Evolutionary conservation across 2,329 filamentous ascomycete species (phyloP).

Genomic region (Sphaerostilbella broomeana): DNA sequence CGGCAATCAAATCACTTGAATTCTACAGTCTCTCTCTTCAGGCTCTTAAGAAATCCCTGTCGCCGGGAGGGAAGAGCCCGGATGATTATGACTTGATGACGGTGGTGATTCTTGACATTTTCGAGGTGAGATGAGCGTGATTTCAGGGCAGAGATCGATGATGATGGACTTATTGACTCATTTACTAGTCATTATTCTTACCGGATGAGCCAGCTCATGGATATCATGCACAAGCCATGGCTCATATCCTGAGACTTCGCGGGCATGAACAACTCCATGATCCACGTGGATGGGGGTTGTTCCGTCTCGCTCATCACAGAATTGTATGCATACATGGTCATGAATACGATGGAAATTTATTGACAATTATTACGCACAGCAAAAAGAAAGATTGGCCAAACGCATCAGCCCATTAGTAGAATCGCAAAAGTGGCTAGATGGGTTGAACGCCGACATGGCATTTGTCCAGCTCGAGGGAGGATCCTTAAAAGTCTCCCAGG

Average conservation of each 20-base stretch:
- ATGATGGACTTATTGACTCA: background rate
- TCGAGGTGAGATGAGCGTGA: no score
- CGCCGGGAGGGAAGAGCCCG: constrained; percentile 25
- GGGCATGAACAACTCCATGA: constrained; percentile 29
- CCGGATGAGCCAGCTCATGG: constrained; percentile 20
- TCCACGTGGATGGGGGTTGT: constrained; percentile 33
- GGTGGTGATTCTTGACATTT: constrained; percentile 33
- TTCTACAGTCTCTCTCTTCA: constrained; percentile 30
- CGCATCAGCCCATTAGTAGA: constrained; percentile 23
- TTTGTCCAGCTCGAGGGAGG: constrained; percentile 25
- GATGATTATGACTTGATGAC: constrained; percentile 37
- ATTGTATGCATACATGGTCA: constrained; percentile 19
- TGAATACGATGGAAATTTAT: background rate
- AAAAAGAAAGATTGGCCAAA: constrained; percentile 1
- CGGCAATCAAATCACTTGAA: constrained; percentile 23
- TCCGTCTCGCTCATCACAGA: constrained; percentile 33
- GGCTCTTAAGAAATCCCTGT: constrained; percentile 27
- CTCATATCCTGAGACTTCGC: constrained; percentile 32
- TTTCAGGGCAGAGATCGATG: no score
- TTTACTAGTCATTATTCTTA: constrained; percentile 28
- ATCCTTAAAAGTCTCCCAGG: constrained; percentile 20
- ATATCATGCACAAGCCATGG: constrained; percentile 34
- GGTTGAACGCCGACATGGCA: constrained; percentile 22
- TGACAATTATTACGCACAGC: background rate
- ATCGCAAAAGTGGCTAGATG: constrained; percentile 24